These are phyloP conservation scores for Coemansia asiatica DNA, from an alignment of 192 early-diverging fungal genomes.

Conservation along the genomic window DNA sequence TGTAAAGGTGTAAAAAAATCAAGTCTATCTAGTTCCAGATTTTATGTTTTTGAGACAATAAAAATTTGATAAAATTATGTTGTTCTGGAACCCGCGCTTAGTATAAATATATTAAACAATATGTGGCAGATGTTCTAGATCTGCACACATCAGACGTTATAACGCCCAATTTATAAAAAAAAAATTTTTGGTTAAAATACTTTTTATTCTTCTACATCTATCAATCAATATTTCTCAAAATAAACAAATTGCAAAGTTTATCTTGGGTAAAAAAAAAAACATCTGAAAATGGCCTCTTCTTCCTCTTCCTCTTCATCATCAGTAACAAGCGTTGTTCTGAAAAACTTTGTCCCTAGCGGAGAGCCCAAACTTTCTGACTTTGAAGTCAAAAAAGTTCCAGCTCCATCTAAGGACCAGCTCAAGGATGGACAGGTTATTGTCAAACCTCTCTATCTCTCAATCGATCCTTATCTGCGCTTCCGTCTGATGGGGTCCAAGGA, in stretches of 20 bases:
- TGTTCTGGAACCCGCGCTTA: too few relatives aligned
- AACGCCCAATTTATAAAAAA: too few relatives aligned
- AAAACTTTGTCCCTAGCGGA: slow-evolving; percentile 18
- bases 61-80: too few relatives aligned
- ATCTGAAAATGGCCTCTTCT: background rate
- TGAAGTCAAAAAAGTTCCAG: background rate
- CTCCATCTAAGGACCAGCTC: slow-evolving; percentile 18
- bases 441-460: slow-evolving; percentile 64
- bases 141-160: too few relatives aligned
- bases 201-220: too few relatives aligned
- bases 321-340: slow-evolving; percentile 23
- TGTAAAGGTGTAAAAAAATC: slow-evolving; percentile 50
- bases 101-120: slow-evolving; percentile 17
- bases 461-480: slow-evolving; percentile 74
- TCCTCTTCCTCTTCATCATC: slow-evolving; percentile 5
- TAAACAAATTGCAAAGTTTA: too few relatives aligned
- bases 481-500: slow-evolving; percentile 63
- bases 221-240: too few relatives aligned
- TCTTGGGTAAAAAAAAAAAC: too few relatives aligned
- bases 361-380: background rate
- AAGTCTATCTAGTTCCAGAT: too few relatives aligned
- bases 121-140: slow-evolving; percentile 1
- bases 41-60: too few relatives aligned
- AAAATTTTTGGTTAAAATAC: too few relatives aligned
- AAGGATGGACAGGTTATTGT: slow-evolving; percentile 40